Evolutionary conservation across 2,329 filamentous ascomycete species (phyloP).

Genomic region (Xylariaceae sp.): DNA sequence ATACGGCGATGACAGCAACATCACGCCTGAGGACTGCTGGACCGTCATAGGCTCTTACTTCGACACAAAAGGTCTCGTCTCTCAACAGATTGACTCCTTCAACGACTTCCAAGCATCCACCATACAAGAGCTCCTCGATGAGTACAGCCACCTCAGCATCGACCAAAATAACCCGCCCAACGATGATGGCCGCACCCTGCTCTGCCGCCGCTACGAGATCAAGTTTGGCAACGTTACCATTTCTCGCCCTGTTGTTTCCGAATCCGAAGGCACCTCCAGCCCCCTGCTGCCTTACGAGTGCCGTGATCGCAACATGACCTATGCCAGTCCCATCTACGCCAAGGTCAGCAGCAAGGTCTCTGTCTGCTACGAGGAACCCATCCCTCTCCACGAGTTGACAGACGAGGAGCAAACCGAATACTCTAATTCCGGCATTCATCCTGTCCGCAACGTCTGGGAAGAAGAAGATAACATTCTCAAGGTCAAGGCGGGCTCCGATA

Average conservation of each 20-base stretch:
- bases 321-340: slow-evolving; percentile 86
- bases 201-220: slow-evolving; percentile 89
- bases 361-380: slow-evolving; percentile 72
- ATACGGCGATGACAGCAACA: slow-evolving; percentile 67
- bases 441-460: slow-evolving; percentile 58
- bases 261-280: slow-evolving; percentile 84
- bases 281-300: slow-evolving; percentile 92
- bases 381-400: slow-evolving; percentile 65
- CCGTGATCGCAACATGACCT: slow-evolving; percentile 91
- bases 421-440: slow-evolving; percentile 51
- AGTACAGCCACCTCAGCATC: slow-evolving; percentile 86
- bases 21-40: slow-evolving; percentile 98
- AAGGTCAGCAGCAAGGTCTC: slow-evolving; percentile 82
- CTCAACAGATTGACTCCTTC: slow-evolving; percentile 96
- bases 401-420: slow-evolving; percentile 57
- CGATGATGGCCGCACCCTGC: slow-evolving; percentile 72
- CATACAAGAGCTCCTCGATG: slow-evolving; percentile 89
- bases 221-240: slow-evolving; percentile 89
- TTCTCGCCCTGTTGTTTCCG: slow-evolving; percentile 84
- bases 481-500: slow-evolving; percentile 54
- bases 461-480: slow-evolving; percentile 52
- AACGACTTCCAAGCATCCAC: slow-evolving; percentile 94
- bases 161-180: slow-evolving; percentile 80
- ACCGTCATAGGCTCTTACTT: slow-evolving; percentile 96
- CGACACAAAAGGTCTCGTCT: slow-evolving; percentile 90